These are phyloP conservation scores for Achaetomium macrosporum DNA, from an alignment of 2,329 filamentous ascomycete species.

Conservation along the genomic window DNA sequence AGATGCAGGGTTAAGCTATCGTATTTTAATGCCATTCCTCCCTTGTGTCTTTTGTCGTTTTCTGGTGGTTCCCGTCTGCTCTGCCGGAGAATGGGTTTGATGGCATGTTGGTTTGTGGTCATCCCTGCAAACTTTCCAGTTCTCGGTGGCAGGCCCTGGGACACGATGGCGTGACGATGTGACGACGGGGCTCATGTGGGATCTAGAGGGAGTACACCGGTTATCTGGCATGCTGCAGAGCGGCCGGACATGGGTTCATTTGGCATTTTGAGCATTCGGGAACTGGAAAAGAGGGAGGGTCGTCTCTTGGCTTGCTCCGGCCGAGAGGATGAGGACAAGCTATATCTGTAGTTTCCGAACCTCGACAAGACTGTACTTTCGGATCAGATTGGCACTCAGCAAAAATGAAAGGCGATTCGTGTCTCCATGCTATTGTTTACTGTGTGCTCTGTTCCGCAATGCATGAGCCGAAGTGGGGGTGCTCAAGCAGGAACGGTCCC, in stretches of 20 bases:
- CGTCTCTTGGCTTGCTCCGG: neutral
- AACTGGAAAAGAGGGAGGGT: neutral
- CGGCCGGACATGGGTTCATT: conserved; percentile 4
- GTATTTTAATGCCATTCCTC: conserved; percentile 9
- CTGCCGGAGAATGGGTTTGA: conserved; percentile 11
- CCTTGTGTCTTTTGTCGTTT: conserved; percentile 9
- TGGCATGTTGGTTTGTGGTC: conserved; percentile 10
- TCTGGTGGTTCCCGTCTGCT: conserved; percentile 10
- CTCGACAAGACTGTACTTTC: conserved; percentile 3
- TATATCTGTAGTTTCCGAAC: conserved; percentile 2
- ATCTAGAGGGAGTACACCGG: conserved; percentile 3
- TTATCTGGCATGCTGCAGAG: conserved; percentile 7
- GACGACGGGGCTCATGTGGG: conserved; percentile 10
- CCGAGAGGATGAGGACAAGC: neutral
- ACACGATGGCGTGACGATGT: conserved; percentile 14
- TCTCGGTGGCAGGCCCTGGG: conserved; percentile 11
- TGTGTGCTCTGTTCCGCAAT: neutral
- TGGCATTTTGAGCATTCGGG: conserved; percentile 4
- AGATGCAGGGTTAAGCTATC: conserved; percentile 69
- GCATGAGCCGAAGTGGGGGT: neutral
- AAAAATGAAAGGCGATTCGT: neutral
- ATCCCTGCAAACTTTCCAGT: neutral
- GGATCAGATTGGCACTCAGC: conserved; percentile 11
- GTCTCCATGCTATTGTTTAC: neutral
- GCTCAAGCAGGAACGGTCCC: neutral